Evolutionary conservation across 345 rosid species (phyloP).

Genomic region (Salix suchowensis): DNA sequence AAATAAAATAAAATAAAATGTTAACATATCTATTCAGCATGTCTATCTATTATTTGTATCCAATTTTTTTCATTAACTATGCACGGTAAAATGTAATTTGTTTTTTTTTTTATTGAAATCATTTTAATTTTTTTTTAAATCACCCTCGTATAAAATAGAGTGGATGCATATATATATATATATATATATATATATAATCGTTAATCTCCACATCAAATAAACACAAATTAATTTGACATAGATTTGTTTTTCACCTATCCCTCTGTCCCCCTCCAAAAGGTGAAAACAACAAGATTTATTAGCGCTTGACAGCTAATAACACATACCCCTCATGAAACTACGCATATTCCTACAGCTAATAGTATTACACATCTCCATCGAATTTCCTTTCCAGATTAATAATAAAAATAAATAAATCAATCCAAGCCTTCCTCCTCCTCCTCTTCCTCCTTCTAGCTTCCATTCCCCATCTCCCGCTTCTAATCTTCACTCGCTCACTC

Average conservation of each 20-base stretch:
- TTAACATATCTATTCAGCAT: too few species aligned
- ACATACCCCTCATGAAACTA: conserved; percentile 15
- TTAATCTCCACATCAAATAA: not conserved
- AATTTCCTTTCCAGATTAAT: not conserved
- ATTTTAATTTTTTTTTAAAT: too few species aligned
- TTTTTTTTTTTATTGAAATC: too few species aligned
- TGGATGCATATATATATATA: too few species aligned
- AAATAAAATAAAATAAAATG: too few species aligned
- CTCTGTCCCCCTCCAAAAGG: not conserved
- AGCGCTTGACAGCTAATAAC: conserved; percentile 46
- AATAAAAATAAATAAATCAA: conserved; percentile 10
- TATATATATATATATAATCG: not conserved
- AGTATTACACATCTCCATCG: not conserved
- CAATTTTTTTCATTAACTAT: too few species aligned
- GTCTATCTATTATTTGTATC: too few species aligned
- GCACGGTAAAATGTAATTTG: too few species aligned
- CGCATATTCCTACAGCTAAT: conserved; percentile 34
- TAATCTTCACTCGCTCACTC: not conserved
- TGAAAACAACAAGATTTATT: conserved; percentile 8
- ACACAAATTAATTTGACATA: not conserved
- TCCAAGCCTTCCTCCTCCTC: not conserved
- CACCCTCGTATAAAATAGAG: too few species aligned
- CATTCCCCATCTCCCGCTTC: not conserved
- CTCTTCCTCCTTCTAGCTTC: not conserved
- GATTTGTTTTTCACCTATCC: too few species aligned